Evolutionary conservation across 139 green algal species (phyloP).

Genomic region (Chlorella sp.): DNA sequence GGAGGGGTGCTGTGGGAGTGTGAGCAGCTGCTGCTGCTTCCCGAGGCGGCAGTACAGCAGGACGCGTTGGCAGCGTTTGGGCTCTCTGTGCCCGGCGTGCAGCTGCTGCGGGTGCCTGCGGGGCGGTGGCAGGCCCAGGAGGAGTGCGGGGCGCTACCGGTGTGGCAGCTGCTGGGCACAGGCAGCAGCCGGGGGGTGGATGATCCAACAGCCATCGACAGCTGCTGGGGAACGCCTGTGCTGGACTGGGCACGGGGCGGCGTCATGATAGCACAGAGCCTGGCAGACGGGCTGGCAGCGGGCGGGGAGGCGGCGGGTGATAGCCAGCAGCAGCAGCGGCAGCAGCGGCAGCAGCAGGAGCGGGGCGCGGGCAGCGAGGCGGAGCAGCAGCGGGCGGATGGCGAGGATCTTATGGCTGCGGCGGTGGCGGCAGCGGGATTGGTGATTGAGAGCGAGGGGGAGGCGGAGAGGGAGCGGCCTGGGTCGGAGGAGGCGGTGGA

Average conservation of each 20-base stretch:
- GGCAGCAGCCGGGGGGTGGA: background rate
- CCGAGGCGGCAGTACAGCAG: constrained; percentile 4
- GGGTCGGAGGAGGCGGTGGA: constrained; percentile 24
- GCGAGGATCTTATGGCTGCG: background rate
- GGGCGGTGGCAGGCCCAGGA: constrained; percentile 4
- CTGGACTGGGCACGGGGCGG: constrained; percentile 6
- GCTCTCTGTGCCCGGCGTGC: background rate
- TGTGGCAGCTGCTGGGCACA: constrained; percentile 31
- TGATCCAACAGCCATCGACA: constrained; percentile 14
- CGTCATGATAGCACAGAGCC: constrained; percentile 6
- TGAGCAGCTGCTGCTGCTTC: constrained; percentile 31
- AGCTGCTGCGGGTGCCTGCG: constrained; percentile 5
- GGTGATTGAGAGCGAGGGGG: background rate
- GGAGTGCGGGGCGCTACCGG: constrained; percentile 6
- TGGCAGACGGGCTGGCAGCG: background rate
- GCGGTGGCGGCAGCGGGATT: background rate
- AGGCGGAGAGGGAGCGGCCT: background rate
- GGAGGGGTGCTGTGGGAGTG: background rate
- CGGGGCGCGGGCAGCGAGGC: background rate
- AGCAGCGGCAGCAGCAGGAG: background rate
- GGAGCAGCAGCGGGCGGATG: background rate
- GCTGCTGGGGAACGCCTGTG: constrained; percentile 18
- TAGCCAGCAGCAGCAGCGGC: background rate
- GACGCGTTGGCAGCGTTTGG: constrained; percentile 7
- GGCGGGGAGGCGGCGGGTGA: background rate